phyloP scores from a whole-genome alignment of 768 basidiomycete species.

The Cytidiella melzeri region DNA sequence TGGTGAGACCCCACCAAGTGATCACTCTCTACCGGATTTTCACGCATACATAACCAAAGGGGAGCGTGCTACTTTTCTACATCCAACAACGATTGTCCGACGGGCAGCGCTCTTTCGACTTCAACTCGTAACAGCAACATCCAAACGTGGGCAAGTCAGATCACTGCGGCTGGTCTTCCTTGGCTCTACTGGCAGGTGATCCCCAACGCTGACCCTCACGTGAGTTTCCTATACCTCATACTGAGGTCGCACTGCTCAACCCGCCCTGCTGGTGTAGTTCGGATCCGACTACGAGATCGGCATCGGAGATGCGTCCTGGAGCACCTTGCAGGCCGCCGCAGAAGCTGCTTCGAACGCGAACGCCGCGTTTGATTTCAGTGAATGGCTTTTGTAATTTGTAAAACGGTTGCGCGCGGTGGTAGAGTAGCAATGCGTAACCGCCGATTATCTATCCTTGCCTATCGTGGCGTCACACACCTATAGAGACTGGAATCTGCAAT shows the following conservation, averaged over 20 bases:
- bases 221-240: conserved; percentile 11
- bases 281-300: conserved; percentile 22
- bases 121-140: conserved; percentile 30
- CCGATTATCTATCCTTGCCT: no score
- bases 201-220: conserved; percentile 31
- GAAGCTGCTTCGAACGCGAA: conserved; percentile 11
- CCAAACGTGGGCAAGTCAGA: conserved; percentile 26
- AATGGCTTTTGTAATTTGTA: conserved; percentile 13
- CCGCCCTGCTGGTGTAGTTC: conserved; percentile 9
- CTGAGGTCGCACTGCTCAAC: background rate
- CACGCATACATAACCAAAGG: conserved; percentile 6
- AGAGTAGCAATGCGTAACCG: no score
- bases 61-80: conserved; percentile 25
- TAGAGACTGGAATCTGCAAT: no score
- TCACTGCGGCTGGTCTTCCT: conserved; percentile 30
- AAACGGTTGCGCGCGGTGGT: no score
- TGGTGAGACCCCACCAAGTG: conserved; percentile 20
- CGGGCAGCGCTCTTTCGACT: conserved; percentile 18
- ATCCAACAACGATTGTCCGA: conserved; percentile 25
- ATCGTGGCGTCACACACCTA: no score
- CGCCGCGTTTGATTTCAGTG: conserved; percentile 21
- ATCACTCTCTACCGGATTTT: background rate
- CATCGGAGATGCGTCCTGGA: conserved; percentile 16
- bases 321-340: conserved; percentile 15
- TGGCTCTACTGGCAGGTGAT: conserved; percentile 37